Base-by-base conservation (phyloP, 257 asterid genomes). In the Lycium barbarum region DNA sequence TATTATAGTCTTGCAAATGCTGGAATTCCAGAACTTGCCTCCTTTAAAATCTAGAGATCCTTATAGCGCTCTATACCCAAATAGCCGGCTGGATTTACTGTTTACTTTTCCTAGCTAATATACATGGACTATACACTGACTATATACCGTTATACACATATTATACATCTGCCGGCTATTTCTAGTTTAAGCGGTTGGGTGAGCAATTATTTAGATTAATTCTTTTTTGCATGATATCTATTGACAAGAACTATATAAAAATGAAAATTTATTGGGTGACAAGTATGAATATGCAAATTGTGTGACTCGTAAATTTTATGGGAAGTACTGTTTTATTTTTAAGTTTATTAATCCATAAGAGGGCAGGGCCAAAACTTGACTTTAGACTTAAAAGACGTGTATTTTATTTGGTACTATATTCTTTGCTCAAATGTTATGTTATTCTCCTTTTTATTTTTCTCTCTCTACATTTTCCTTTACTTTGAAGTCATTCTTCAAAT, bases 391-490 rank as follows among this genome's bases (percentile, higher is more conserved):
- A 40, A 71, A 73, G 38, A 10, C 3, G 6, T 47, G 15, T n/a
- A 11, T 22, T 74, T 74, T 74, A 74, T 49, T 74, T 74, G 61
- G 62, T 7, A 26, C 33, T 26, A 49, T 49, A 73, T 47, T 73
- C 58, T 47, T n/a, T 73, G 12, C 80, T 74, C 43, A 74, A 47
- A 47, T 74, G 43, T 49, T 12, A 1, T 74, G 20, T 6, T 49
- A 49, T 73, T n/a, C 17, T 68, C 79, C 59, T 7, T 43, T 12
- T 72, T 4, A 11, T 9, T 11, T 71, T 9, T n/a, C 80, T 45
- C 11, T 73, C 40, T 47, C 17, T 20, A 20, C 14, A 62, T 72
- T 33, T 35, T 13, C 61, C 61, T 74, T 47, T 20, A 74, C 20
- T 6, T 22, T 49, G 13, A 20, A 47, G 58, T n/a, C 33, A 66